phyloP scores from a whole-genome alignment of 2,329 filamentous ascomycete species.

The Tolypocladium inflatum region DNA sequence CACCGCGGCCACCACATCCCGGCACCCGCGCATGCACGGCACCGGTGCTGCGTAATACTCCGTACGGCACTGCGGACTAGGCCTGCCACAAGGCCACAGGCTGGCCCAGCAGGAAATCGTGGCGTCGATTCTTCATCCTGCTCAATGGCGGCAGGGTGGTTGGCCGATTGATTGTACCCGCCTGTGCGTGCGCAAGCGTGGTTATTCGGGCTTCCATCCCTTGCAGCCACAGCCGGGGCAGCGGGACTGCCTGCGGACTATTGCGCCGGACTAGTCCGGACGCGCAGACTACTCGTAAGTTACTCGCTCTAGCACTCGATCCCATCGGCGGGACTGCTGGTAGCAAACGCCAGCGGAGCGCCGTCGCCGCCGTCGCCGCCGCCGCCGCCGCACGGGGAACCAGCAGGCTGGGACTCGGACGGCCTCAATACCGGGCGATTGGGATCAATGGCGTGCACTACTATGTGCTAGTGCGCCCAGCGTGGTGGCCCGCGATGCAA shows the following conservation, averaged over 20 bases:
- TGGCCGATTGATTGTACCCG: background rate
- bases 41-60: no score
- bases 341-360: background rate
- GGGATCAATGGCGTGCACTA: background rate
- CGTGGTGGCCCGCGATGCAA: background rate
- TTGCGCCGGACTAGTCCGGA: no score
- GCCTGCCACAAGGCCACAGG: background rate
- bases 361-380: no score
- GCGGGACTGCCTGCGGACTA: no score
- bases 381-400: background rate
- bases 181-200: no score
- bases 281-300: no score
- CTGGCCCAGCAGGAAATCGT: background rate
- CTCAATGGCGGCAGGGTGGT: background rate
- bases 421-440: background rate
- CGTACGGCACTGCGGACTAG: no score
- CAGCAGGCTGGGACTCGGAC: background rate
- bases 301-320: background rate
- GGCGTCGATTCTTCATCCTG: background rate
- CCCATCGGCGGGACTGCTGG: background rate
- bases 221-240: no score
- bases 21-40: background rate
- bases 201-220: no score
- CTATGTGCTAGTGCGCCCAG: background rate
- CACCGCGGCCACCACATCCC: background rate